Evolutionary conservation across 208 protist genomes (phyloP).

Genomic region (Leptomonas pyrrhocoris): DNA sequence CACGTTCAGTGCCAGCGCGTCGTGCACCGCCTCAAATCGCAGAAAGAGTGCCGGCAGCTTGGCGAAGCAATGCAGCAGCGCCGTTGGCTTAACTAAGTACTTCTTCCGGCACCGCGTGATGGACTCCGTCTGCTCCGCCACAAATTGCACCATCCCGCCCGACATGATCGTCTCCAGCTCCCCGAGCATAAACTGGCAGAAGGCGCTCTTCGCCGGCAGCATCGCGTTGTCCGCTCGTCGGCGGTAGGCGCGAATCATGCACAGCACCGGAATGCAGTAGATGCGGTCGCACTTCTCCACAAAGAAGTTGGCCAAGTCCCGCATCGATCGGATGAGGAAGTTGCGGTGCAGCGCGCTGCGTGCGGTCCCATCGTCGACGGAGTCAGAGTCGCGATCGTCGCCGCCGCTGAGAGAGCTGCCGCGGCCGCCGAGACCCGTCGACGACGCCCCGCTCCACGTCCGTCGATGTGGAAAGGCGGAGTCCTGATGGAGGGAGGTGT

Average conservation of each 20-base stretch:
- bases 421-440: conserved; percentile 11
- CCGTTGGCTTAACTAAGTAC: conserved; percentile 69
- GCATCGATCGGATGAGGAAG: conserved; percentile 61
- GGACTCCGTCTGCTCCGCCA: conserved; percentile 87
- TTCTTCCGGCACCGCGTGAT: conserved; percentile 67
- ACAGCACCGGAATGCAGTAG: conserved; percentile 77
- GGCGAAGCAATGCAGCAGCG: conserved; percentile 84
- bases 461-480: conserved; percentile 26
- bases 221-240: conserved; percentile 11
- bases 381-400: conserved; percentile 26
- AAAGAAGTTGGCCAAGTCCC: conserved; percentile 55
- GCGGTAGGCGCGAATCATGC: conserved; percentile 77
- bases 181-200: conserved; percentile 65
- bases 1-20: conserved; percentile 56
- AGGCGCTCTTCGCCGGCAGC: conserved; percentile 62
- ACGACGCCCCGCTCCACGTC: conserved; percentile 29
- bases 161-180: conserved; percentile 65
- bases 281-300: conserved; percentile 83
- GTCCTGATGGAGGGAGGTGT: conserved; percentile 6
- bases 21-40: conserved; percentile 77
- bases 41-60: conserved; percentile 78
- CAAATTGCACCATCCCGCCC: conserved; percentile 63
- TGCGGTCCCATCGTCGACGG: conserved; percentile 11
- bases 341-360: conserved; percentile 31
- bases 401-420: conserved; percentile 20